phyloP scores from a whole-genome alignment of 2,329 filamentous ascomycete species.

The Diplodia corticola region DNA sequence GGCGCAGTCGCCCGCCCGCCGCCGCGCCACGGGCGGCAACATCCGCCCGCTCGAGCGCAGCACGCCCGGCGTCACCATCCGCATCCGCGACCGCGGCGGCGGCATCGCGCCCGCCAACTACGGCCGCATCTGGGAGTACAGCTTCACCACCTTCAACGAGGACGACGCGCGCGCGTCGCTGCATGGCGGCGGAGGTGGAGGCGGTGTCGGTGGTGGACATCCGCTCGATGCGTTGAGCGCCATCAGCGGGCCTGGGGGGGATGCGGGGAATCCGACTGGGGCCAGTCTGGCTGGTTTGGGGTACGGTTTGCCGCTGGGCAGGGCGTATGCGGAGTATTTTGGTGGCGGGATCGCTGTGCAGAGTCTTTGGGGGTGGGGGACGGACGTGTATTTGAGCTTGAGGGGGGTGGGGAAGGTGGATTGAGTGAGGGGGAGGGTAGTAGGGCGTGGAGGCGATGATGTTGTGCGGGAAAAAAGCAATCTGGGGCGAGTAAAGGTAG shows the following conservation, averaged over 20 bases:
- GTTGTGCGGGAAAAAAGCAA: neutral
- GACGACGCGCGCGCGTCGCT: slow-evolving; percentile 52
- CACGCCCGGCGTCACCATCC: slow-evolving; percentile 84
- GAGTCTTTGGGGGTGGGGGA: slow-evolving; percentile 91
- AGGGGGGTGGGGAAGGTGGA: slow-evolving; percentile 56
- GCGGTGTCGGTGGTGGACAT: slow-evolving; percentile 53
- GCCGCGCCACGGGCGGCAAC: slow-evolving; percentile 30
- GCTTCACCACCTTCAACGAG: slow-evolving; percentile 90
- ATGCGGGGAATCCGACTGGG: neutral
- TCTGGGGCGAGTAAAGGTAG: neutral
- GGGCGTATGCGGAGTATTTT: slow-evolving; percentile 97
- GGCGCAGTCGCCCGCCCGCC: slow-evolving; percentile 23
- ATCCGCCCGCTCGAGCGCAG: slow-evolving; percentile 51
- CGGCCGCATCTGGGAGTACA: slow-evolving; percentile 92
- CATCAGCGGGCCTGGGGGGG: slow-evolving; percentile 49
- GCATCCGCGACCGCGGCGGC: slow-evolving; percentile 92
- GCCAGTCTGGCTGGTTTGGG: slow-evolving; percentile 73
- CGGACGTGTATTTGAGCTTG: slow-evolving; percentile 65
- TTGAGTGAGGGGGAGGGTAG: neutral
- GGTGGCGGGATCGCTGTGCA: slow-evolving; percentile 94
- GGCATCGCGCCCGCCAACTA: slow-evolving; percentile 84
- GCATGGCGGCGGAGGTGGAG: slow-evolving; percentile 40
- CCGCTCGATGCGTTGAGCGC: slow-evolving; percentile 69
- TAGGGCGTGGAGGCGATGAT: neutral
- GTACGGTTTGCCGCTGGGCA: slow-evolving; percentile 85